Evolutionary conservation across 2,329 filamentous ascomycete species (phyloP).

Genomic region (Lecanicillium sp.): DNA sequence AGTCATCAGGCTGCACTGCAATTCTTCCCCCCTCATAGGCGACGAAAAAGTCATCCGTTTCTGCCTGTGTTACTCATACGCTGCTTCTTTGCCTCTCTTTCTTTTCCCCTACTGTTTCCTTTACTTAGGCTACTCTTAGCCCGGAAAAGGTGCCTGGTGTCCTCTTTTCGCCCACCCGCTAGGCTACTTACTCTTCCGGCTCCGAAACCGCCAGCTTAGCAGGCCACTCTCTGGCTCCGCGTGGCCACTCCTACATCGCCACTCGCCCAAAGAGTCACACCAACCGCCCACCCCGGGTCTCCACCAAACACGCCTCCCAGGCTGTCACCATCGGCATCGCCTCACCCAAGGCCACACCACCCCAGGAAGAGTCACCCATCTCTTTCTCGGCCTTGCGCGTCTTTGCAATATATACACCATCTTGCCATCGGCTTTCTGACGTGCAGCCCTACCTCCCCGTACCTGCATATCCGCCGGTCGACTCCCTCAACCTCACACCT

Average conservation of each 20-base stretch:
- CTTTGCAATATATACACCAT: conserved; percentile 4
- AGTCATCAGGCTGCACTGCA: too few relatives aligned
- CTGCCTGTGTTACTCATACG: too few relatives aligned
- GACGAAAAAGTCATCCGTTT: too few relatives aligned
- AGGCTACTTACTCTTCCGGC: not conserved
- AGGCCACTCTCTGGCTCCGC: conserved; percentile 12
- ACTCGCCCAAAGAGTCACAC: conserved; percentile 31
- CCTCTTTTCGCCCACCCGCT: not conserved
- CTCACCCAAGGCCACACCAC: conserved; percentile 20
- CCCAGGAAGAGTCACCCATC: conserved; percentile 24
- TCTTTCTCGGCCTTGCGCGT: not conserved
- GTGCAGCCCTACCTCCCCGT: conserved; percentile 8
- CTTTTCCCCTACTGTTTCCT: not conserved
- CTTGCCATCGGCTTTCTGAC: not conserved
- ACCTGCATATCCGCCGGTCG: conserved; percentile 12
- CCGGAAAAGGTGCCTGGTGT: conserved; percentile 6
- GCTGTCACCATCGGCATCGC: conserved; percentile 16
- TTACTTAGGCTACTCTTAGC: not conserved
- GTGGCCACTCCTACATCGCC: conserved; percentile 25
- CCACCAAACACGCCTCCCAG: conserved; percentile 13
- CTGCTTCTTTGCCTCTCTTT: conserved; percentile 4
- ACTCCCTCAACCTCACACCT: conserved; percentile 10
- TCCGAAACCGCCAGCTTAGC: conserved; percentile 29
- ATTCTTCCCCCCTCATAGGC: too few relatives aligned
- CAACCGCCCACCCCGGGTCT: conserved; percentile 16